phyloP scores from a whole-genome alignment of 2,329 filamentous ascomycete species.

The Xylaria hypoxylon region DNA sequence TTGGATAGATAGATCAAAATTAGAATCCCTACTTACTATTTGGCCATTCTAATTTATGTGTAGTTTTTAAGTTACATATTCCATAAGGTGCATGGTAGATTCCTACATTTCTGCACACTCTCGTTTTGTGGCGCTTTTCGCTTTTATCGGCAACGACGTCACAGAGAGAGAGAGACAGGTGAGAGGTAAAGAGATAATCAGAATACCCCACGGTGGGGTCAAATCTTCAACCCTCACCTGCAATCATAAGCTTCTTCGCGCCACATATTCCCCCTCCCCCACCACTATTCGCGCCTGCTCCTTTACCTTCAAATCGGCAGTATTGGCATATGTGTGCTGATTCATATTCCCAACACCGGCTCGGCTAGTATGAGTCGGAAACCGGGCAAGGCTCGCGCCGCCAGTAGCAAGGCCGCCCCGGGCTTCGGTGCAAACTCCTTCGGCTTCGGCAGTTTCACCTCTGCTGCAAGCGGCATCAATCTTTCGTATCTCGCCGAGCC shows the following conservation, averaged over 20 bases:
- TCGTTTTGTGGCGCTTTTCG: too few relatives aligned
- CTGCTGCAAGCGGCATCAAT: constrained; percentile 57
- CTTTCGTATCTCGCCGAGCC: constrained; percentile 91
- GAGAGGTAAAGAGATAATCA: background rate
- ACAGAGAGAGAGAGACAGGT: constrained; percentile 13
- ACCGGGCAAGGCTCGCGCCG: constrained; percentile 46
- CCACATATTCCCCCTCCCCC: background rate
- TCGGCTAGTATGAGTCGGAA: constrained; percentile 49
- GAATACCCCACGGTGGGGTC: constrained; percentile 49
- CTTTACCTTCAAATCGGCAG: constrained; percentile 1
- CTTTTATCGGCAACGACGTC: constrained; percentile 37
- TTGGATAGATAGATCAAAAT: too few relatives aligned
- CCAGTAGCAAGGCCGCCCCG: constrained; percentile 46
- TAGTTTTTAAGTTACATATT: too few relatives aligned
- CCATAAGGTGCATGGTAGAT: too few relatives aligned
- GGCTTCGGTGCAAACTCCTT: constrained; percentile 42
- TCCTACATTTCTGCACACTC: too few relatives aligned
- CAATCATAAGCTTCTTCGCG: constrained; percentile 10
- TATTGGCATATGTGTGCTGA: constrained; percentile 11
- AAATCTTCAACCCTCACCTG: constrained; percentile 32
- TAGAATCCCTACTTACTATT: too few relatives aligned
- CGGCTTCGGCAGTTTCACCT: constrained; percentile 54
- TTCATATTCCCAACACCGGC: constrained; percentile 10
- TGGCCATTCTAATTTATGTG: too few relatives aligned
- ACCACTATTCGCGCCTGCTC: background rate